Base-by-base conservation (phyloP, 495 filamentous ascomycete species). In the Pyronema omphalodes region DNA sequence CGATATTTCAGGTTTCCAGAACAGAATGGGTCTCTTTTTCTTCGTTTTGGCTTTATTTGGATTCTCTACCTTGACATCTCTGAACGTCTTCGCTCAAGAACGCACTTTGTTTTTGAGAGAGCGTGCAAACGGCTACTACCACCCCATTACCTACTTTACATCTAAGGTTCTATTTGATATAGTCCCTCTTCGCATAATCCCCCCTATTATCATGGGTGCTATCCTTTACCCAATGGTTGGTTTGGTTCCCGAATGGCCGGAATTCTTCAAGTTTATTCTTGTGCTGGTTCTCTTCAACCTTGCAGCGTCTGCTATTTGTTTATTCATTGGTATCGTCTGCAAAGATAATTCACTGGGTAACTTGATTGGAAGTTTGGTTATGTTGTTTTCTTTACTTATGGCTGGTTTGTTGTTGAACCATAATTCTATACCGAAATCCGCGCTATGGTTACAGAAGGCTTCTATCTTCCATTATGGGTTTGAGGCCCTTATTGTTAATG, bases 381-480 rank as follows among this genome's bases (percentile, higher is more conserved):
- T 99, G 91, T 76, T 99, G 34, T 99, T 99, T 71, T 91, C 84
- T 62, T 69, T 99, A 60, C 75, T 99, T 0, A 94, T 99, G 68
- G 88, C 87, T 0, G 91, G 91, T 54, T 72, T 96, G 35, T 70
- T 99, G 48, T 75, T 99, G 45, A 99, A 99, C 65, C 88, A 93
- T 62, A 78, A 95, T 63, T 86, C 83, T 11, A 96, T 96, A 55
- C 91, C 91, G 3, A 69, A 74, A 39, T 77, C 80, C 7, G 82
- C 86, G 7, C 62, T 85, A 53, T 99, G 91, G 91, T 66, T 96
- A 37, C 93, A 99, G 70, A 71, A 88, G 71, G 73, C 95, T n/a
- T 94, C 88, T 15, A 99, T 99, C 58, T 99, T 96, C 78, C 91
- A 99, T 66, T 99, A 94, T 65, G 91, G 81, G 2, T 96, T 99